Evolutionary conservation across 306 rosid species (phyloP).

Genomic region (Albizia julibrissin): DNA sequence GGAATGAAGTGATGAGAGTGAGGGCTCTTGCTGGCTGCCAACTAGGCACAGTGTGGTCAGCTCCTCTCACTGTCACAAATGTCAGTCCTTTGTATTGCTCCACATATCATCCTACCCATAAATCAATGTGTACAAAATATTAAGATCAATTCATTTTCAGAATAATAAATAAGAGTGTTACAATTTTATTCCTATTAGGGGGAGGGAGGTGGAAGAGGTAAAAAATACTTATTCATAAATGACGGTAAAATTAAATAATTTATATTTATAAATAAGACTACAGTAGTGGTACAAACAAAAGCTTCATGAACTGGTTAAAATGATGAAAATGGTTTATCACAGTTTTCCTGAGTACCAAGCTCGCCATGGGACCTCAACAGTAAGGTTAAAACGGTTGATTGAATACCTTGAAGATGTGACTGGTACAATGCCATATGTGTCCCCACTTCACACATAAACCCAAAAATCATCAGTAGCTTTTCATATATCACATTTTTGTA

Average conservation of each 20-base stretch:
- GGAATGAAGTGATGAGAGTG: conserved; percentile 52
- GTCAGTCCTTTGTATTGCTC: conserved; percentile 51
- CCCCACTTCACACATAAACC: conserved; percentile 37
- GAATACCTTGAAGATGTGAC: conserved; percentile 58
- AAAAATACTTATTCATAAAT: no score
- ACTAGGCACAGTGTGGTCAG: conserved; percentile 64
- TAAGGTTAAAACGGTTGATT: conserved; percentile 42
- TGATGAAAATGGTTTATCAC: no score
- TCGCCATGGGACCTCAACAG: conserved; percentile 44
- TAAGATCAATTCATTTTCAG: background rate
- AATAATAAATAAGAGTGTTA: no score
- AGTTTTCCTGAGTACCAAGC: conserved; percentile 49
- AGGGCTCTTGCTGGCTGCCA: conserved; percentile 59
- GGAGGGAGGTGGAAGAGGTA: no score
- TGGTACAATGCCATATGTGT: conserved; percentile 48
- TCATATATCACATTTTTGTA: background rate
- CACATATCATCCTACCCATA: conserved; percentile 53
- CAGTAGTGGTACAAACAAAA: background rate
- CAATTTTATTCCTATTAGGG: no score
- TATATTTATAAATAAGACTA: no score
- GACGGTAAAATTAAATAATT: no score
- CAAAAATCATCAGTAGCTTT: background rate
- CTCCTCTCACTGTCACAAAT: conserved; percentile 55
- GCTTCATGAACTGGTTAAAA: background rate
- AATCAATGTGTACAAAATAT: no score